These are phyloP conservation scores for Coleophoma crateriformis DNA, from an alignment of 2,329 filamentous ascomycete species.

Conservation along the genomic window DNA sequence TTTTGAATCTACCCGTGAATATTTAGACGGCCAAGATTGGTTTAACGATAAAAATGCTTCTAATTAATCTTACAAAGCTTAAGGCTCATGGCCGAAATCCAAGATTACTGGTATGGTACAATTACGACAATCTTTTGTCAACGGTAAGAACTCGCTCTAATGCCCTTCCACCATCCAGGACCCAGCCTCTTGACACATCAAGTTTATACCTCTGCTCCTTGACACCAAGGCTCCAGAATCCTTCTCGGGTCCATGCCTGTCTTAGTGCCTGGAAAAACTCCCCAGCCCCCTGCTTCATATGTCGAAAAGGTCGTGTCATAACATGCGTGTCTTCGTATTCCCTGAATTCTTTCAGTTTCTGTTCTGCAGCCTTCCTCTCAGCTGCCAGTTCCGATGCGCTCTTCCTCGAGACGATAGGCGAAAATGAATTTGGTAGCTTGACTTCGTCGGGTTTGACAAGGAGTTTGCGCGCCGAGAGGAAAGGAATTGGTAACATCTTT, in stretches of 20 bases:
- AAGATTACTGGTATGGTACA: too few relatives aligned
- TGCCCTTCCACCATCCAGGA: slow-evolving; percentile 51
- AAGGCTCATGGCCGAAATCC: too few relatives aligned
- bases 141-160: slow-evolving; percentile 47
- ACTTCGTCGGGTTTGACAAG: slow-evolving; percentile 16
- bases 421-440: slow-evolving; percentile 21
- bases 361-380: slow-evolving; percentile 31
- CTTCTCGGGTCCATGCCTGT: slow-evolving; percentile 49
- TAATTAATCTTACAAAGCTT: too few relatives aligned
- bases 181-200: slow-evolving; percentile 51
- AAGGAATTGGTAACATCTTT: slow-evolving; percentile 23
- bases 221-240: slow-evolving; percentile 46
- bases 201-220: slow-evolving; percentile 49
- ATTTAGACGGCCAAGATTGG: too few relatives aligned
- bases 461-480: slow-evolving; percentile 18
- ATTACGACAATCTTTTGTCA: slow-evolving; percentile 5
- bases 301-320: slow-evolving; percentile 52
- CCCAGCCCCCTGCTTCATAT: slow-evolving; percentile 35
- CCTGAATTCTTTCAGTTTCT: slow-evolving; percentile 16
- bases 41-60: too few relatives aligned
- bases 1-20: too few relatives aligned
- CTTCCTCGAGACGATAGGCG: slow-evolving; percentile 11
- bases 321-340: slow-evolving; percentile 50
- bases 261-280: slow-evolving; percentile 39
- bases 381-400: slow-evolving; percentile 21